Evolutionary conservation across 139 green algal genomes (phyloP), one percentile per base, ranked within the genome.

Genomic region (Chlorella sorokiniana): DNA sequence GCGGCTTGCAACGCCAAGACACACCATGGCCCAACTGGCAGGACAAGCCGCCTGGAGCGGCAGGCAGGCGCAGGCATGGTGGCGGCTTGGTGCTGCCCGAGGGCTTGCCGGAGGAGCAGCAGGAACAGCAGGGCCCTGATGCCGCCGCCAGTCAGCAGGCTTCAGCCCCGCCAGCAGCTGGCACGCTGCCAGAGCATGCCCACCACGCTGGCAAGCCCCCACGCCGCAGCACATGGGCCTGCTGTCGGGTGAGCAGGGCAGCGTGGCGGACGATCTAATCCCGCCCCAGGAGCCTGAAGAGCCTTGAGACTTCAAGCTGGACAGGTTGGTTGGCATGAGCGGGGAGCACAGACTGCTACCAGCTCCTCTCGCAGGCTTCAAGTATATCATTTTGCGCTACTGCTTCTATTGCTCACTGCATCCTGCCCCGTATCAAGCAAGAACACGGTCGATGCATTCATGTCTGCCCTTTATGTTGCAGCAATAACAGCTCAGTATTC

Each of bases 401-500:
- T n/a, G n/a, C n/a, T n/a, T n/a, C n/a, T n/a, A n/a, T n/a, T n/a
- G n/a, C n/a, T n/a, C n/a, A n/a, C n/a, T n/a, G n/a, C n/a, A n/a
- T n/a, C n/a, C n/a, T n/a, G n/a, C n/a, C n/a, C n/a, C n/a, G n/a
- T n/a, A n/a, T n/a, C n/a, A n/a, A n/a, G n/a, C n/a, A n/a, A n/a
- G n/a, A n/a, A n/a, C n/a, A n/a, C n/a, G n/a, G n/a, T n/a, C n/a
- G n/a, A n/a, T n/a, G n/a, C n/a, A n/a, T n/a, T n/a, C n/a, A n/a
- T n/a, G n/a, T n/a, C n/a, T n/a, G n/a, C n/a, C n/a, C n/a, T n/a
- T n/a, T n/a, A n/a, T n/a, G n/a, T n/a, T n/a, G n/a, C n/a, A n/a
- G n/a, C n/a, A n/a, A n/a, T n/a, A n/a, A n/a, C 56, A 10, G 23
- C 69, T 76, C 69, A 76, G 42, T 76, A 76, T n/a, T 76, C 69